Evolutionary conservation across 2,329 filamentous ascomycete genomes (phyloP).

Genomic region (Verticillium zaregamsianum): DNA sequence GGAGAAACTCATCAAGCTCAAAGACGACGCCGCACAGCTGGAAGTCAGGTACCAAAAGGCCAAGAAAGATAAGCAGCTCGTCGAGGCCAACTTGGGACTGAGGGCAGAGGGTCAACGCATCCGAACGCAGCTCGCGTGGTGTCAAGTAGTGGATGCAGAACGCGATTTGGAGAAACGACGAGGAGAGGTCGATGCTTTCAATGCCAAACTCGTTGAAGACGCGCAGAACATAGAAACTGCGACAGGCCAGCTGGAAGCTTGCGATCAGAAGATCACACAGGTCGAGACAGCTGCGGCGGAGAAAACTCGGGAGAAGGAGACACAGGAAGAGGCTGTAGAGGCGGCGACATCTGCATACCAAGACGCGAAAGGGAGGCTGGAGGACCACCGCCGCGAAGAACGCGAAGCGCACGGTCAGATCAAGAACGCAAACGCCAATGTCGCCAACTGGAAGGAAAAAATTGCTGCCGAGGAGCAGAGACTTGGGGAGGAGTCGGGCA

Average conservation of each 20-base stretch:
- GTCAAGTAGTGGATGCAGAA: conserved; percentile 78
- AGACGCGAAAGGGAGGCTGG: conserved; percentile 47
- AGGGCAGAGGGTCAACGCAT: conserved; percentile 56
- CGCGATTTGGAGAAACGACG: conserved; percentile 33
- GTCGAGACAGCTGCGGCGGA: conserved; percentile 14
- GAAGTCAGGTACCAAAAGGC: conserved; percentile 38
- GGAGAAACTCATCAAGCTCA: conserved; percentile 54
- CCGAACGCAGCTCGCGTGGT: conserved; percentile 74
- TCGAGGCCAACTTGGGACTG: conserved; percentile 33
- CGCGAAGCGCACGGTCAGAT: conserved; percentile 59
- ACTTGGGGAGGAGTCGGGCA: conserved; percentile 66
- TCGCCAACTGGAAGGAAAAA: conserved; percentile 48
- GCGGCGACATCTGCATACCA: conserved; percentile 37
- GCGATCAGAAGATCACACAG: not conserved
- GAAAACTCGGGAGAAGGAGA: conserved; percentile 32
- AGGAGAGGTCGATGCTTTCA: conserved; percentile 19
- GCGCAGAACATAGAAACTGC: conserved; percentile 22
- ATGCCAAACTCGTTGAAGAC: conserved; percentile 24
- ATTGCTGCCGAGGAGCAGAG: conserved; percentile 53
- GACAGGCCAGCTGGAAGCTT: not conserved
- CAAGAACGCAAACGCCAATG: conserved; percentile 53
- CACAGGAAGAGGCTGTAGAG: conserved; percentile 36
- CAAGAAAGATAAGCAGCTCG: conserved; percentile 22
- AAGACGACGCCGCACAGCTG: conserved; percentile 63
- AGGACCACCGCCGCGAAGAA: conserved; percentile 57